These are phyloP conservation scores for Diplogelasinospora grovesii DNA, from an alignment of 495 filamentous ascomycete species.

Conservation along the genomic window DNA sequence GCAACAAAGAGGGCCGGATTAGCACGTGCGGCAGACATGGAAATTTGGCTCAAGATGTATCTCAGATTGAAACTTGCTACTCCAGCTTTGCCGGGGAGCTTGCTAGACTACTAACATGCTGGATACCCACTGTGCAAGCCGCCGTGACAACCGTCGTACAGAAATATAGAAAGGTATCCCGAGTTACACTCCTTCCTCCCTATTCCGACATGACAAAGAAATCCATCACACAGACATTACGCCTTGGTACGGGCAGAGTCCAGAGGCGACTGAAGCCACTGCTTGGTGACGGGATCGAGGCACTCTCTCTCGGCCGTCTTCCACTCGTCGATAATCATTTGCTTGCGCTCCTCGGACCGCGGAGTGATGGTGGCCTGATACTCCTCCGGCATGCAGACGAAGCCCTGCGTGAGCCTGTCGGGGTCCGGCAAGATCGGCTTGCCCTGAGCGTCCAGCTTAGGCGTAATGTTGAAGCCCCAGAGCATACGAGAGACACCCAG, in stretches of 20 bases:
- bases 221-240: too few species aligned
- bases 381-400: slow-evolving; percentile 38
- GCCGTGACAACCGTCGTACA: too few species aligned
- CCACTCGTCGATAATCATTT: slow-evolving; percentile 30
- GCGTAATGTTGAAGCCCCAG: slow-evolving; percentile 46
- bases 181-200: too few species aligned
- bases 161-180: too few species aligned
- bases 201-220: too few species aligned
- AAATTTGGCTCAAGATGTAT: too few species aligned
- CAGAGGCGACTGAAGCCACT: slow-evolving; percentile 20
- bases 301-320: slow-evolving; percentile 23
- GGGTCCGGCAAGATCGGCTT: slow-evolving; percentile 32
- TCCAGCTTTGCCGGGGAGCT: too few species aligned
- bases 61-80: too few species aligned
- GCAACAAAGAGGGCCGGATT: too few species aligned
- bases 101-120: too few species aligned
- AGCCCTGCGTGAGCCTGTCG: slow-evolving; percentile 36
- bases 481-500: slow-evolving; percentile 44
- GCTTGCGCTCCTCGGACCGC: slow-evolving; percentile 20
- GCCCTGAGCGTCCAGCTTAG: slow-evolving; percentile 25
- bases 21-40: too few species aligned
- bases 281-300: slow-evolving; percentile 28
- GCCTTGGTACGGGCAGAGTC: slow-evolving; percentile 10
- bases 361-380: slow-evolving; percentile 30
- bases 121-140: too few species aligned